Base-by-base conservation (phyloP, 306 rosid genomes). In the Acacia melanoxylon region DNA sequence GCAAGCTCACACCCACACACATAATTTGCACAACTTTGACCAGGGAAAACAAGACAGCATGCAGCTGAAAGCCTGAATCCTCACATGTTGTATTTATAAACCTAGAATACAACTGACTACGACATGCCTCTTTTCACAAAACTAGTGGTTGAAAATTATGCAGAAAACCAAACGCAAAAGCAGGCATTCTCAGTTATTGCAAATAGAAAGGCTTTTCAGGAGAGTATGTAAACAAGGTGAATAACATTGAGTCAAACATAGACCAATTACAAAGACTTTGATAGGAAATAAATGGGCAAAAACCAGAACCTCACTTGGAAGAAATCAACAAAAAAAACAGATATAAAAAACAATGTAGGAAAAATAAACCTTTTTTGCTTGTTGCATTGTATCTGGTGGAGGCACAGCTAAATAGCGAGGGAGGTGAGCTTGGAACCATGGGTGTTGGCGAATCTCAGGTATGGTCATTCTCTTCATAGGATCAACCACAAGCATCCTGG, bases 331-430 rank as follows among this genome's bases (percentile, higher is more conserved):
- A n/a, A 40, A 69, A 69, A 37, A 22, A 2, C 20, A 25, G 12
- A 72, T 31, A n/a, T 42, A 58, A 68, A 33, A 5, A 68, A 48
- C 41, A n/a, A 51, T 24, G 51, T 27, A 54, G 31, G 78, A 74
- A 24, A 6, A 71, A 45, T 54, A 71, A 74, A 89, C 99, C 98
- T 95, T 91, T 85, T 93, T 86, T 9, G 92, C 92, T 86, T 91
- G 97, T 78, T 89, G 94, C 81, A 90, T 48, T 63, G 94, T 88
- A 84, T 92, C 95, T 22, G 95, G 95, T 24, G 99, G 97, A 40
- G 98, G 92, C 80, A 95, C 93, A 17, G 96, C 99, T 81, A 95
- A 90, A 83, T 95, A 95, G 74, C 96, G 94, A 5, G 98, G 97
- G 68, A 95, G 93, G 86, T 83, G 97, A 83, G 91, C 86, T 88